Base-by-base conservation (phyloP, 371 early-diverging fungal species). In the Syncephalastrum monosporum region DNA sequence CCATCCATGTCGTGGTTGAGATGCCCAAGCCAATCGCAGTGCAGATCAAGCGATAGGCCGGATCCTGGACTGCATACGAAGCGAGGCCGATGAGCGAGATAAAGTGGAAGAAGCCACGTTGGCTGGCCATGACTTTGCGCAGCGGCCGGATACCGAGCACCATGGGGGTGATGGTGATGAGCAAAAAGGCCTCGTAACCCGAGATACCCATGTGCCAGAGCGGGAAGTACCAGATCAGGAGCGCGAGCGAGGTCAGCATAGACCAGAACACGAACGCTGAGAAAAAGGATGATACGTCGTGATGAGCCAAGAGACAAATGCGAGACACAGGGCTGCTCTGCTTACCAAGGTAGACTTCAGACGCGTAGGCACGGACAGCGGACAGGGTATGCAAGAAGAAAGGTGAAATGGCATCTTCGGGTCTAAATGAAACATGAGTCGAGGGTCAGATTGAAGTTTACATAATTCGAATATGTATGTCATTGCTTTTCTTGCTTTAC, bases 171-270 rank as follows among this genome's bases (percentile, higher is more conserved):
- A 83, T 47, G 45, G 85, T 87, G 19, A 84, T 75, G 25, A 91
- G 75, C 57, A 92, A 68, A 48, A 86, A 85, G 2, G 84, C 86
- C 63, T 92, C 92, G 65, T 82, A 88, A 19, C 92, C 92, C 14
- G 90, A 89, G 56, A 91, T 79, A 12, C 92, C 92, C 91, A 92
- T 91, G 69, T 89, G 81, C 89, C 90, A 92, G 49, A 92, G 69
- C 16, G 92, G 92, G 63, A 92, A 92, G 63, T 79, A 79, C 92
- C 92, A 92, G 50, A 91, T 86, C 51, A 86, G 75, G 21, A 89
- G 63, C 1, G 89, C 83, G 45, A 91, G 69, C 19, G 90, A 83
- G 0, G 91, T 90, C 55, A 90, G 74, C 71, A 86, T 82, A 19
- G 90, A 88, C 92, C 92, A 92, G 58, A 88, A 89, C 17, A 88